Evolutionary conservation across 176 grass and related monocot genomes (phyloP), one percentile per base, ranked within the genome.

Genomic region (Ensete ventricosum): DNA sequence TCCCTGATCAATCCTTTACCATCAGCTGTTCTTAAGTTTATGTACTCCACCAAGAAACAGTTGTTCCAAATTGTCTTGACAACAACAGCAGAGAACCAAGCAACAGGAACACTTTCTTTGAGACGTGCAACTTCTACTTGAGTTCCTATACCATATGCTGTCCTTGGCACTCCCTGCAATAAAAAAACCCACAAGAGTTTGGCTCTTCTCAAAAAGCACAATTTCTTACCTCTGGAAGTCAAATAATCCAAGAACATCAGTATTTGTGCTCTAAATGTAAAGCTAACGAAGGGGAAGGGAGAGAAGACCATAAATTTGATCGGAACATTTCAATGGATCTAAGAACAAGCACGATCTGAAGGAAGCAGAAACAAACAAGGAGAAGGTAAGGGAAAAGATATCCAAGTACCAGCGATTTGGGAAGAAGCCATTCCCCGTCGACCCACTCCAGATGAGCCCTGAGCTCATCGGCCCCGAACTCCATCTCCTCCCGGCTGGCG

Each of bases 381-480:
- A 9, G 29, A 11, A 50, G 29, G 29, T 8, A 69, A 50, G 16
- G 13, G 29, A 17, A 10, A 50, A 48, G 13, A 69, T 72, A 80
- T 60, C 72, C 76, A 76, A 11, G 7, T 21, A 70, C 67, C 67
- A 25, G 14, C 14, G 67, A 50, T 3, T 70, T n/a, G 43, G 67
- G 67, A 70, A 70, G 67, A 70, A 70, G 17, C 67, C 67, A 70
- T 70, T 51, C 9, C 16, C 48, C 67, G n/a, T 64, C 83, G 73
- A 82, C 60, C 85, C 89, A 90, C 54, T 96, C 92, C 66, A 92
- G 89, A 81, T 96, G 92, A 3, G 17, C 43, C 16, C 67, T 50
- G 48, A 70, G 17, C 43, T 50, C 9, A 52, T 70, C 67, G 48
- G 43, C 67, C 48, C 43, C 27, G 67, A 51, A 70, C 17, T 51